Evolutionary conservation across 768 basidiomycete species (phyloP), one percentile per base, ranked within the genome.

Genomic region (Galerina sulciceps): DNA sequence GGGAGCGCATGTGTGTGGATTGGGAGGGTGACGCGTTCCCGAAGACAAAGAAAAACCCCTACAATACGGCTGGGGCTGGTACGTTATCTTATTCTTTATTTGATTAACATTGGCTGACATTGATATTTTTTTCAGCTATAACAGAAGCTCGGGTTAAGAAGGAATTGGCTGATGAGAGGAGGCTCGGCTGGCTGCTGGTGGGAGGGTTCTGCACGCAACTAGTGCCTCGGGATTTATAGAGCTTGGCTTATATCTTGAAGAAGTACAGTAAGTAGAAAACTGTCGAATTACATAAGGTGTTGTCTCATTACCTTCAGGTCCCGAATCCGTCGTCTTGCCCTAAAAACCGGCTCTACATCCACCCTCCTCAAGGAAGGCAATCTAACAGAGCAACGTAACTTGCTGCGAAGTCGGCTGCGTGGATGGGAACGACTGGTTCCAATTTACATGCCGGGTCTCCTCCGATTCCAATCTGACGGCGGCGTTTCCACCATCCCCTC

Each of bases 221-320:
- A 64, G 48, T 31, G 53, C 62, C 4, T 36, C 53, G 6, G 43
- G 17, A 10, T 67, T 67, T 43, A 22, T 67, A 14, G 22, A 38
- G 15, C 11, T 67, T 8, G 65, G 53, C 3, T 36, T 67, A 23
- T 62, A 66, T 10, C n/a, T 67, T 11, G 62, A 67, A 43, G 62
- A 65, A 17, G 17, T 46, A 11, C 65, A 64, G 66, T 67, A 62
- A n/a, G n/a, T n/a, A n/a, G n/a, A n/a, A n/a, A n/a, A n/a, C n/a
- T 14, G 62, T 65, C 2, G 35, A n/a, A 23, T 5, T 3, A 31
- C 8, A n/a, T 36, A 18, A 13, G 45, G 6, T 23, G 2, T 26
- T 44, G 8, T 15, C 20, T 13, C 45, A 14, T 15, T 17, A 9
- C 20, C 8, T 1, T 20, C 11, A 53, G 50, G 23, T 49, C 42